Base-by-base conservation (phyloP, 305 asterid genomes). In the Ajuga reptans region DNA sequence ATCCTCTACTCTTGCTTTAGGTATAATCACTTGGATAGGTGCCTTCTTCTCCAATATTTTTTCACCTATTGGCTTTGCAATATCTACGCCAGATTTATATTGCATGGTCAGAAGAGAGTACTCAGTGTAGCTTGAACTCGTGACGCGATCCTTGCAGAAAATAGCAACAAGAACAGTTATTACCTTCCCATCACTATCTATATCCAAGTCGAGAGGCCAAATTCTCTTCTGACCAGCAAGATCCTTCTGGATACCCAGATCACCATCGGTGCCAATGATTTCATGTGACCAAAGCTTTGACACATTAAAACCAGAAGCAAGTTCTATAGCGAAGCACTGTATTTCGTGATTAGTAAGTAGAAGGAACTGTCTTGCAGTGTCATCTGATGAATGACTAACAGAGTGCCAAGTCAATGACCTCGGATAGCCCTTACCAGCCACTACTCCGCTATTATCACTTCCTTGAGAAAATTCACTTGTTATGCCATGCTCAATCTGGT, bases 41-140 rank as follows among this genome's bases (percentile, higher is more conserved):
- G 93, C 91, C 72, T 85, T 90, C 71, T 83, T 88, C 83, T 92
- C 98, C 84, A 89, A 81, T 75, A 92, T 70, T 45, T 78, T 82
- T 69, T 83, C 90, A 72, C 82, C 85, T 37, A 73, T 74, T 63
- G 96, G 83, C 77, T 80, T 80, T 10, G 74, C 68, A 62, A 85
- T 73, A 77, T 81, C 78, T 15, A 86, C 80, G 71, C 95, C 91
- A 72, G 96, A 84, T 79, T 80, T 89, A 73, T 88, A 88, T 80
- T 92, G 96, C 98, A 92, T 85, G 66, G 95, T 89, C 76, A 92
- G 82, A 76, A 89, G 96, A 34, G 96, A 92, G 81, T 89, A 89
- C 78, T 92, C 95, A 12, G 91, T 92, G 88, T 92, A 89, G 88
- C 90, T 89, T 77, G 97, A 89, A 84, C 92, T 85, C 75, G 87